phyloP scores from a whole-genome alignment of 305 asterid genomes.

The Fraxinus albicans region DNA sequence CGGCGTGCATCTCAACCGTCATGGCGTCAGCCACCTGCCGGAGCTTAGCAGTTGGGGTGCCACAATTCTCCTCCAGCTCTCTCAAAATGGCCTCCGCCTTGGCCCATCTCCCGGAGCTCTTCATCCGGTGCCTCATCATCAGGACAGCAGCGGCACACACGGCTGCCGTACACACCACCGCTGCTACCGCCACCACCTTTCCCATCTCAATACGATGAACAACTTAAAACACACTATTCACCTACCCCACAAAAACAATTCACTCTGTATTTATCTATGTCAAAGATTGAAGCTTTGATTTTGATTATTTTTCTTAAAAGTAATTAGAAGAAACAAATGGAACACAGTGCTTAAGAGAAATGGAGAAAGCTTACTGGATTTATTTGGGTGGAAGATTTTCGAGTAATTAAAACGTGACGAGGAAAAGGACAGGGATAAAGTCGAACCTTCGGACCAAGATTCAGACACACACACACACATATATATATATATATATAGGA shows the following conservation, averaged over 20 bases:
- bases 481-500: too few relatives aligned
- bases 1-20: slow-evolving; percentile 85
- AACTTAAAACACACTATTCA: neutral
- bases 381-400: neutral
- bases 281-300: slow-evolving; percentile 19
- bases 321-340: neutral
- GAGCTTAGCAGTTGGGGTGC: slow-evolving; percentile 50
- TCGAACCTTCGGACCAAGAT: slow-evolving; percentile 15
- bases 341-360: slow-evolving; percentile 9
- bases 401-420: neutral
- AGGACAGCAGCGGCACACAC: slow-evolving; percentile 61
- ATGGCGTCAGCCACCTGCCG: slow-evolving; percentile 77
- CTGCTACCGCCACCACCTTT: slow-evolving; percentile 59
- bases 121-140: slow-evolving; percentile 58
- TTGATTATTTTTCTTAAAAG: slow-evolving; percentile 8
- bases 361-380: neutral
- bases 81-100: slow-evolving; percentile 47
- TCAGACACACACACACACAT: neutral
- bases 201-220: slow-evolving; percentile 33
- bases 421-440: slow-evolving; percentile 19
- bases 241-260: slow-evolving; percentile 3
- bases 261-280: neutral
- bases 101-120: slow-evolving; percentile 54
- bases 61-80: slow-evolving; percentile 72
- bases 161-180: slow-evolving; percentile 71